These are phyloP conservation scores for Aspergillus proliferans DNA, from an alignment of 2,329 filamentous ascomycete genomes.

Conservation along the genomic window DNA sequence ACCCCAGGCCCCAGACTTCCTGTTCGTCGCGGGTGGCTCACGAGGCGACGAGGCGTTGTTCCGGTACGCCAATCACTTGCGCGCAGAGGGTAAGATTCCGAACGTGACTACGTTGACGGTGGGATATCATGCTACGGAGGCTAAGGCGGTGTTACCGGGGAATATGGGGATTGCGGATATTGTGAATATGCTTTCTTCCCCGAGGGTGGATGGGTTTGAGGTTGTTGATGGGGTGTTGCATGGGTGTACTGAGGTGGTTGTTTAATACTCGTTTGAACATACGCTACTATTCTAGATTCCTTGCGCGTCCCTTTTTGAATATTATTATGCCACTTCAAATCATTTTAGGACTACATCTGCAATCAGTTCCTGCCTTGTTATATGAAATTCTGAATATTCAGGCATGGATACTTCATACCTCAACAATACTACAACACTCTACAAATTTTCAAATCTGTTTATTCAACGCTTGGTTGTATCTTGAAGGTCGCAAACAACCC, in stretches of 20 bases:
- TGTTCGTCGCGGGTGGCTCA: conserved; percentile 82
- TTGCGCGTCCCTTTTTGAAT: neutral
- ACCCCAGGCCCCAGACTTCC: conserved; percentile 66
- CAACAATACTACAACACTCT: neutral
- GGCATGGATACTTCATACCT: no score
- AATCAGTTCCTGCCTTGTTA: no score
- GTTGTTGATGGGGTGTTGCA: neutral
- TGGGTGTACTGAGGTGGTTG: neutral
- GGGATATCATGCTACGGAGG: conserved; percentile 77
- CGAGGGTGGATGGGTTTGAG: conserved; percentile 4
- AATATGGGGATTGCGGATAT: conserved; percentile 68
- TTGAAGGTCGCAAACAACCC: no score
- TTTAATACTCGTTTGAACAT: no score
- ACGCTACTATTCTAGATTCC: neutral
- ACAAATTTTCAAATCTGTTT: no score
- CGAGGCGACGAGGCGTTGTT: conserved; percentile 87
- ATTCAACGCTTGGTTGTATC: no score
- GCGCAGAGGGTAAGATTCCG: conserved; percentile 50
- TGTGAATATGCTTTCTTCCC: conserved; percentile 12
- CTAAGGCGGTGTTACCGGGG: conserved; percentile 72
- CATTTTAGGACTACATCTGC: no score
- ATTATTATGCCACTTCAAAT: no score
- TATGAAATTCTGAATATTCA: no score
- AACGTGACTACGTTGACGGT: conserved; percentile 78
- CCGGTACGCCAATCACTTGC: conserved; percentile 80